These are phyloP conservation scores for Maudiozyma pseudohumilis DNA, from an alignment of 805 yeast genomes.

Conservation along the genomic window DNA sequence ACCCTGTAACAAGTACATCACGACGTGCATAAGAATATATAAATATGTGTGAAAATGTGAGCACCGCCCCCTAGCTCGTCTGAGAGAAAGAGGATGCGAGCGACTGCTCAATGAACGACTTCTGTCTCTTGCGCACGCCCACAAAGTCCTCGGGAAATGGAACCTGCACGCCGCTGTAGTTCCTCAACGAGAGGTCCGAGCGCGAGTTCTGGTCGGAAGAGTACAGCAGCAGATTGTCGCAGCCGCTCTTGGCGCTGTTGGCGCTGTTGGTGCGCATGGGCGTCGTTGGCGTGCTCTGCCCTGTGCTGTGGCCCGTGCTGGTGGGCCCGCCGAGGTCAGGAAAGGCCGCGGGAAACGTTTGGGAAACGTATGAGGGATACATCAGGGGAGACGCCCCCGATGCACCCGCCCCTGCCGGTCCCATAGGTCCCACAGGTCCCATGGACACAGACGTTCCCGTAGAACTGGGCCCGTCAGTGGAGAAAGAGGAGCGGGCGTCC, in stretches of 20 bases:
- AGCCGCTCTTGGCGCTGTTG: neutral
- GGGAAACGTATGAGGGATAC: neutral
- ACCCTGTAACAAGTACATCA: too few species aligned
- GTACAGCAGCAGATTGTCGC: neutral
- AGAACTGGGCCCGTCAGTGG: too few species aligned
- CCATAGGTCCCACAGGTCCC: too few species aligned
- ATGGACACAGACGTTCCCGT: too few species aligned
- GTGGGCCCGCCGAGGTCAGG: too few species aligned
- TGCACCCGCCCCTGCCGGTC: neutral
- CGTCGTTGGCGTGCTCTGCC: neutral
- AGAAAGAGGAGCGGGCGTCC: constrained; percentile 19
- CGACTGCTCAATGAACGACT: constrained; percentile 18
- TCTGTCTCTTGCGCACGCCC: constrained; percentile 8
- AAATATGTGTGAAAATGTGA: too few species aligned
- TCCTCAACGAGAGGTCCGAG: constrained; percentile 5
- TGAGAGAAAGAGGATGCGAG: constrained; percentile 14
- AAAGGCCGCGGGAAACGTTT: neutral
- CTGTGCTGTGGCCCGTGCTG: too few species aligned
- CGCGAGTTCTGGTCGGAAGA: constrained; percentile 1
- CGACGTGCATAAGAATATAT: too few species aligned
- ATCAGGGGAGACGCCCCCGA: neutral
- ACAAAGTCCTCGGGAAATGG: neutral
- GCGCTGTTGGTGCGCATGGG: neutral
- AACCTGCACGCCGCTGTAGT: too few species aligned
- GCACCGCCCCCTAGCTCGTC: too few species aligned